Base-by-base conservation (phyloP, 805 yeast genomes). In the Myxozyma lipomycoides region DNA sequence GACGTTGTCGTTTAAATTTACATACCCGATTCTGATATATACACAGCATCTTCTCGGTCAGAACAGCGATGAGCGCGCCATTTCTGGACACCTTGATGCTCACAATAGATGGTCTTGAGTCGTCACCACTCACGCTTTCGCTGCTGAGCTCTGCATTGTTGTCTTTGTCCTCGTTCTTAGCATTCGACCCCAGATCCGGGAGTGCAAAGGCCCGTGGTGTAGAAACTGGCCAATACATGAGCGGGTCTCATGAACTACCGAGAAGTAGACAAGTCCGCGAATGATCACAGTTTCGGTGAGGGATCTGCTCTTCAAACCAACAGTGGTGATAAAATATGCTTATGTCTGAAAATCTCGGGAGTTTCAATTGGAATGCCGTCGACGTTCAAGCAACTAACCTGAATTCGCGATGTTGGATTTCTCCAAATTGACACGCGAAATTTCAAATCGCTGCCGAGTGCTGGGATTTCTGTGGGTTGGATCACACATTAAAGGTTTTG, bases 1-100 rank as follows among this genome's bases (percentile, higher is more conserved):
- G 45, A 19, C 23, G 22, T 18, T 19, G 26, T 30, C 21, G 37
- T 18, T 15, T 10, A 12, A 23, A 42, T 37, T 4, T 18, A 36
- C 62, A 28, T 24, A 58, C 63, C 49, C 63, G 59, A 21, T 69
- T 67, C 49, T 74, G 71, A 61, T 64, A 73, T 30, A 74, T 45
- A 52, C 70, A 73, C 2, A 74, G 45, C 3, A 71, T 64, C n/a
- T 71, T 52, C 46, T 63, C 61, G 1, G 78, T 74, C 9, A 72
- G 45, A 3, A 67, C 62, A 1, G 65, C 64, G 28, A 70, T 61
- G 3, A 74, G 69, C 25, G 61, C 56, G 1, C 66, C 63, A 10
- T 56, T 46, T 26, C 56, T 60, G 15, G 68, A 56, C n/a, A 55
- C 51, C 40, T 67, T 63, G 15, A 70, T 44, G 17, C 61, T 62